These are phyloP conservation scores for Salix suchowensis DNA, from an alignment of 345 rosid species.

Conservation along the genomic window DNA sequence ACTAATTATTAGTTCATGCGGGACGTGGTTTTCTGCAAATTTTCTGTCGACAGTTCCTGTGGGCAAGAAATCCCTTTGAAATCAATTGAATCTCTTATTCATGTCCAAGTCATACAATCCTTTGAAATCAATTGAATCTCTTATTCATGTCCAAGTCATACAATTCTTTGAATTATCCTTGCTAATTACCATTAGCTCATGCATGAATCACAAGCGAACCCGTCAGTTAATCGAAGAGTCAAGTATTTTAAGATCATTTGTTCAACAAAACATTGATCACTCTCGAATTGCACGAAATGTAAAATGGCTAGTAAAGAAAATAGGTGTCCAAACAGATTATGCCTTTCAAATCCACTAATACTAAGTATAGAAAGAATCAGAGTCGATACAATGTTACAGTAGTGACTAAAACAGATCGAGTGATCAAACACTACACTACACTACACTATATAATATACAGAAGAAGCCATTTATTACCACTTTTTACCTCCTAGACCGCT, in stretches of 20 bases:
- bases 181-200: neutral
- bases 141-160: no score
- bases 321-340: neutral
- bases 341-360: neutral
- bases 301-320: neutral
- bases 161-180: neutral
- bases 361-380: neutral
- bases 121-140: no score
- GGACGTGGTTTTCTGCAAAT: no score
- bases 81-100: no score
- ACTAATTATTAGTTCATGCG: no score
- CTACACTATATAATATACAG: neutral
- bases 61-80: no score
- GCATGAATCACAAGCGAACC: neutral
- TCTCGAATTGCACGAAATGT: neutral
- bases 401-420: neutral
- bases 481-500: slow-evolving; percentile 36
- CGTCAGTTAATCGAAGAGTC: neutral
- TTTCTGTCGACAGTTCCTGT: no score
- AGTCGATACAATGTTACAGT: slow-evolving; percentile 3
- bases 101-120: no score
- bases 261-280: neutral
- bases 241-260: neutral
- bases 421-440: neutral
- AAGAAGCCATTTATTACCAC: neutral